Evolutionary conservation across 139 green algal genomes (phyloP), one percentile per base, ranked within the genome.

Genomic region (Desmodesmus armatus): DNA sequence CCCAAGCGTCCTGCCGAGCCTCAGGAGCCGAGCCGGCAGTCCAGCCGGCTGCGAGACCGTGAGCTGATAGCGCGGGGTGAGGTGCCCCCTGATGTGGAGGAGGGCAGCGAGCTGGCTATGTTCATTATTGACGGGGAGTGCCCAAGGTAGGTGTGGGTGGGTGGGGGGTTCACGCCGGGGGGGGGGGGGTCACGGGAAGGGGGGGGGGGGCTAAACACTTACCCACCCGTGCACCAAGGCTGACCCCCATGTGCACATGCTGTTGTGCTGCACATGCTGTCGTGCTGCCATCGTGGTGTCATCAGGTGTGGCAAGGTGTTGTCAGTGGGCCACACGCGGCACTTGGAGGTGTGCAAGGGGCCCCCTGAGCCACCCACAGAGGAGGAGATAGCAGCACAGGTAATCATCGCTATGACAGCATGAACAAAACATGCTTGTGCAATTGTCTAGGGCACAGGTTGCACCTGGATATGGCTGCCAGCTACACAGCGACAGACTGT

Each of bases 51-150:
- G 11, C 73, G 73, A 23, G 49, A 80, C 25, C 73, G 67, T 47
- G 35, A 65, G n/a, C 47, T 82, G 76, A 41, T 71, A 1, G 79
- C 79, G 31, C n/a, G 65, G 9, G 63, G 79, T 17, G 43, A 75
- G 29, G 62, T 85, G 44, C 79, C 79, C 9, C 62, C 63, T 19
- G 79, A 75, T 74, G 63, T 85, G 23, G 73, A 88, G 58, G 37
- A 53, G 43, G 83, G 49, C 33, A 69, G 39, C 21, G 71, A 75
- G 55, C 55, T 88, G 65, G 72, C 72, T 0, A 25, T 49, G 29
- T 88, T 88, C 58, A 83, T 88, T 43, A 62, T 65, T 25, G 55
- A 75, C 0, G 83, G 76, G 0, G 53, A 78, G 35, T 88, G 83
- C 73, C 83, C 83, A 23, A 87, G 67, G 78, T 88, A n/a, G 6